Base-by-base conservation (phyloP, 2,329 filamentous ascomycete genomes). In the Parastagonospora nodorum region DNA sequence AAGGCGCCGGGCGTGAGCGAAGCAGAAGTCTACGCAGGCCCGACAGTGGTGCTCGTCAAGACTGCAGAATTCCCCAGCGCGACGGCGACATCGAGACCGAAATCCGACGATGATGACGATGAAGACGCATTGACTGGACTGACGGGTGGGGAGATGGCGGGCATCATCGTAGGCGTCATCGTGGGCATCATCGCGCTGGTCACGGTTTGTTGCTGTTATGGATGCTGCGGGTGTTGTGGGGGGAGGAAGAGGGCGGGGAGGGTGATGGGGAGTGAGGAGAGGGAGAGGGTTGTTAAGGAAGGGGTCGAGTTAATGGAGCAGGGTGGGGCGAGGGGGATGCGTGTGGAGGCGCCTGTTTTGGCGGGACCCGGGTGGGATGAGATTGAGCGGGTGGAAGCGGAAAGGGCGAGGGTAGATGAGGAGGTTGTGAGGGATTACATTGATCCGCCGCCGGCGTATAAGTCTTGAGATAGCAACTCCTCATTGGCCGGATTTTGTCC, bases 1-100 rank as follows among this genome's bases (percentile, higher is more conserved):
- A 42, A 42, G 6, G 37, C 30, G n/a, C 28, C 24, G 9, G 33
- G 37, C 10, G 27, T 36, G 2, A 27, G 6, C 7, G 50, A 54
- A 29, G 15, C 48, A 5, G 19, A 46, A 14, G 31, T 38, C 5
- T 35, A 58, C 28, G 41, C 47, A 4, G 61, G 58, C 5, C 61
- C 55, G 2, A 51, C 50, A n/a, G 27, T 64, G 2, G 50, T 51
- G 5, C 28, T 64, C 1, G 56, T 59, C 1, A 45, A 57, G 32
- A 60, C 50, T 2, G 53, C 45, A 14, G 43, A 48, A n/a, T 49
- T 33, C 9, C 31, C 45, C 8, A 45, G 27, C 15, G 11, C 39
- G 27, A 42, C 11, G 16, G 3, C 32, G 5, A 50, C 42, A 12
- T 10, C 11, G 8, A 36, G 45, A 19, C 9, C 15, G 8, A 4